phyloP scores from a whole-genome alignment of 164 flowering plant genomes.

The Nymphaea thermarum region DNA sequence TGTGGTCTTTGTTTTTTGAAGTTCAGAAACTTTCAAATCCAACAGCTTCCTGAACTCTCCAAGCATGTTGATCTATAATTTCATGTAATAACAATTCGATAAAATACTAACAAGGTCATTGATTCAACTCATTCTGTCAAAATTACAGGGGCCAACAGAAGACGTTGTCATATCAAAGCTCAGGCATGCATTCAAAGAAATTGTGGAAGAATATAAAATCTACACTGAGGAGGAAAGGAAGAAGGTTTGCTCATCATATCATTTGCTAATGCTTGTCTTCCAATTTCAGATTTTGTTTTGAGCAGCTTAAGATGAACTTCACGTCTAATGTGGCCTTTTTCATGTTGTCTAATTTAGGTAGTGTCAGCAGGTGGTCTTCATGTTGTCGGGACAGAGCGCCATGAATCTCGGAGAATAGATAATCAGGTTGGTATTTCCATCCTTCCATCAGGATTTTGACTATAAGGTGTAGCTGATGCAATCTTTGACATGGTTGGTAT shows the following conservation, averaged over 20 bases:
- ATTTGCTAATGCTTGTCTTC: not conserved
- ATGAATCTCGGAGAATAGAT: slow-evolving; percentile 95
- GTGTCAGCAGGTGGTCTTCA: slow-evolving; percentile 95
- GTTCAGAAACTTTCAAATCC: too few species aligned
- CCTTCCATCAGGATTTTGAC: too few species aligned
- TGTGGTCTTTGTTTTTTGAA: too few species aligned
- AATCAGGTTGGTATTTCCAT: slow-evolving; percentile 59
- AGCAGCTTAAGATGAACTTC: not conserved
- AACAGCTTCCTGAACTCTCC: too few species aligned
- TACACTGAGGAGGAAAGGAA: slow-evolving; percentile 79
- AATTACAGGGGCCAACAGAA: slow-evolving; percentile 67
- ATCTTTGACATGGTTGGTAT: not conserved
- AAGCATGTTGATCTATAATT: too few species aligned
- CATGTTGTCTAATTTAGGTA: slow-evolving; percentile 32
- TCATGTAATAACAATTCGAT: too few species aligned
- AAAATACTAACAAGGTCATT: not conserved
- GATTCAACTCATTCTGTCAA: not conserved
- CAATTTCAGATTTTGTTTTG: not conserved
- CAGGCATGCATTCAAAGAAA: slow-evolving; percentile 53
- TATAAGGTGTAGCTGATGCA: not conserved
- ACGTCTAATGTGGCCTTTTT: not conserved
- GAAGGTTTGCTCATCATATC: slow-evolving; percentile 34
- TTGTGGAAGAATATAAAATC: slow-evolving; percentile 62
- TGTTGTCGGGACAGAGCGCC: slow-evolving; percentile 97
- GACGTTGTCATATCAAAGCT: slow-evolving; percentile 82